These are phyloP conservation scores for Saccharomyces hybrid DNA, from an alignment of 1,139 yeast species.

Conservation along the genomic window DNA sequence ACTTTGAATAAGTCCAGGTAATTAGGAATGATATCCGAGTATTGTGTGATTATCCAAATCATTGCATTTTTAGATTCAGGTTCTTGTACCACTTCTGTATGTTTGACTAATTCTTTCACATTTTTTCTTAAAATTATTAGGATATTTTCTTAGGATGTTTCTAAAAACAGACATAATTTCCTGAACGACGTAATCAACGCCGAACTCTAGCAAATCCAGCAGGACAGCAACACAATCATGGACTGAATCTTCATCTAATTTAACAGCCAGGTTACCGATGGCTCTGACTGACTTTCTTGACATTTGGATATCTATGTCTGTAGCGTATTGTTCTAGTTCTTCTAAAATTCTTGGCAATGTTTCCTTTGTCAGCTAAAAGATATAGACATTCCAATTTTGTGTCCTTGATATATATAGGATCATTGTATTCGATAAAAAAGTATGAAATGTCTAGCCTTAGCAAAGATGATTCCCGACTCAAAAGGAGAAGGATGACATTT, in stretches of 20 bases:
- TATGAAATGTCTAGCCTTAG: constrained; percentile 57
- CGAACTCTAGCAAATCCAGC: constrained; percentile 53
- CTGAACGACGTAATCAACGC: constrained; percentile 69
- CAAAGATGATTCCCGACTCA: constrained; percentile 58
- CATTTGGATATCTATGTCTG: constrained; percentile 79
- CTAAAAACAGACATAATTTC: constrained; percentile 72
- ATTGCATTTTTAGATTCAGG: constrained; percentile 73
- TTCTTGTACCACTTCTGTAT: constrained; percentile 50
- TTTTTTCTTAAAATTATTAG: constrained; percentile 38
- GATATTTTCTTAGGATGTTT: constrained; percentile 71
- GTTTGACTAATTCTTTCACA: constrained; percentile 29
- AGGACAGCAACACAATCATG: constrained; percentile 58
- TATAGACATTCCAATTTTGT: constrained; percentile 84
- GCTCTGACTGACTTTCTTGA: constrained; percentile 84
- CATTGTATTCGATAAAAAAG: constrained; percentile 77
- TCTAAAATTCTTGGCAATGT: constrained; percentile 58
- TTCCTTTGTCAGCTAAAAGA: constrained; percentile 55
- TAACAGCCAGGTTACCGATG: constrained; percentile 80
- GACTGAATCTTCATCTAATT: constrained; percentile 52
- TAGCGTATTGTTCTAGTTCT: constrained; percentile 79
- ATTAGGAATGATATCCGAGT: constrained; percentile 36
- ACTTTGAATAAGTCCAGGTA: constrained; percentile 19
- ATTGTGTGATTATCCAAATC: constrained; percentile 81
- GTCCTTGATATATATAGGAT: constrained; percentile 82
- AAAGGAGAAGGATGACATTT: constrained; percentile 66